phyloP scores from a whole-genome alignment of 140 eudicot species.

The Senecio squalidus region DNA sequence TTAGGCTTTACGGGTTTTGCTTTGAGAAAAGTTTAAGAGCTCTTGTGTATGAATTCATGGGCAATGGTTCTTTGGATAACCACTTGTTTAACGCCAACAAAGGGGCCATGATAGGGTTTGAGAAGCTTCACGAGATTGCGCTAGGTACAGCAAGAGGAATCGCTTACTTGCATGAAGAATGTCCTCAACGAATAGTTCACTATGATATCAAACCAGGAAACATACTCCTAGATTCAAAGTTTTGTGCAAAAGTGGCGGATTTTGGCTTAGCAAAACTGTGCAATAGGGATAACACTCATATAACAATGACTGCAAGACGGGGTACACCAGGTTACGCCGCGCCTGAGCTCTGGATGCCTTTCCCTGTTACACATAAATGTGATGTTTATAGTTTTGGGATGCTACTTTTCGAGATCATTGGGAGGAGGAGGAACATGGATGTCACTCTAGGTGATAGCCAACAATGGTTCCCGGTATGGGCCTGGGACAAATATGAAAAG shows the following conservation, averaged over 20 bases:
- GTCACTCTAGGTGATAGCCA: slow-evolving; percentile 19
- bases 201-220: slow-evolving; percentile 40
- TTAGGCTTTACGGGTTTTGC: slow-evolving; percentile 35
- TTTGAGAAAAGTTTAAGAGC: slow-evolving; percentile 26
- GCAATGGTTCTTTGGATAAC: slow-evolving; percentile 24
- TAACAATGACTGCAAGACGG: slow-evolving; percentile 17
- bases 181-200: slow-evolving; percentile 30
- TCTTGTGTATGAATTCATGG: slow-evolving; percentile 45
- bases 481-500: slow-evolving; percentile 18
- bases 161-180: slow-evolving; percentile 39
- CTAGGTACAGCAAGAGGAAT: slow-evolving; percentile 38
- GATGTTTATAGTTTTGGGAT: slow-evolving; percentile 44
- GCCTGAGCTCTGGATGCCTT: slow-evolving; percentile 30
- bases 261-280: slow-evolving; percentile 38
- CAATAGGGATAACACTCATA: slow-evolving; percentile 21
- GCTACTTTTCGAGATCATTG: slow-evolving; percentile 37
- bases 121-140: slow-evolving; percentile 30
- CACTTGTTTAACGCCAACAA: slow-evolving; percentile 10
- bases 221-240: slow-evolving; percentile 24
- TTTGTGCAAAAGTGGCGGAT: slow-evolving; percentile 37
- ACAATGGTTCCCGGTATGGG: slow-evolving; percentile 37
- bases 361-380: slow-evolving; percentile 33
- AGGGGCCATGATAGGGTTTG: slow-evolving; percentile 16
- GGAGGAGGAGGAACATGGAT: slow-evolving; percentile 34
- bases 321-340: slow-evolving; percentile 45